These are phyloP conservation scores for Quercus robur DNA, from an alignment of 306 rosid genomes.

Conservation along the genomic window DNA sequence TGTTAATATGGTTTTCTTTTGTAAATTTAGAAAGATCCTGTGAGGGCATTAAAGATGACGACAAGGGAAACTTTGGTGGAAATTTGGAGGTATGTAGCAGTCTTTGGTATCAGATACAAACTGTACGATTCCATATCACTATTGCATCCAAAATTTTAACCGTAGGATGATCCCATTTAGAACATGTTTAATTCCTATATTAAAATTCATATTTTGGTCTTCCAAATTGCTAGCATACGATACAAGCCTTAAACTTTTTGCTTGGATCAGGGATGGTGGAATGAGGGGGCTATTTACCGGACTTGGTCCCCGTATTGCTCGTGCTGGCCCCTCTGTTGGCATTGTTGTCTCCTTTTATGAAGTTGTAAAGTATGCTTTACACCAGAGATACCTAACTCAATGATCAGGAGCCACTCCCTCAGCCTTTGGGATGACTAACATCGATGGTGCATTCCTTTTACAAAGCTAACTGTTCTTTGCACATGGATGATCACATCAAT, in stretches of 20 bases:
- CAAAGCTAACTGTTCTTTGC: background rate
- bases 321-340: slow-evolving; percentile 92
- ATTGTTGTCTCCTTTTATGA: slow-evolving; percentile 90
- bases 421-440: too few species aligned
- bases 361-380: slow-evolving; percentile 69
- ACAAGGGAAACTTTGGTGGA: slow-evolving; percentile 76
- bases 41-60: slow-evolving; percentile 72
- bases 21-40: slow-evolving; percentile 54
- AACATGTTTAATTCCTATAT: background rate
- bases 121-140: background rate
- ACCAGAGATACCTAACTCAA: slow-evolving; percentile 32
- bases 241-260: slow-evolving; percentile 6
- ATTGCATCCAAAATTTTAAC: background rate
- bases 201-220: background rate
- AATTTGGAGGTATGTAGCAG: slow-evolving; percentile 68
- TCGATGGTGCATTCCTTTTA: background rate
- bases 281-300: slow-evolving; percentile 81
- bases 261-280: slow-evolving; percentile 78
- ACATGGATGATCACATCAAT: background rate
- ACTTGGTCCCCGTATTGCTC: slow-evolving; percentile 73
- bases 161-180: background rate
- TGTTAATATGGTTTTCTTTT: slow-evolving; percentile 8
- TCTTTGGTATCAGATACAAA: background rate
- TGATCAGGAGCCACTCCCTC: slow-evolving; percentile 17
- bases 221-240: background rate